phyloP scores from a whole-genome alignment of 2,329 filamentous ascomycete genomes.

The Colletotrichum trifolii region DNA sequence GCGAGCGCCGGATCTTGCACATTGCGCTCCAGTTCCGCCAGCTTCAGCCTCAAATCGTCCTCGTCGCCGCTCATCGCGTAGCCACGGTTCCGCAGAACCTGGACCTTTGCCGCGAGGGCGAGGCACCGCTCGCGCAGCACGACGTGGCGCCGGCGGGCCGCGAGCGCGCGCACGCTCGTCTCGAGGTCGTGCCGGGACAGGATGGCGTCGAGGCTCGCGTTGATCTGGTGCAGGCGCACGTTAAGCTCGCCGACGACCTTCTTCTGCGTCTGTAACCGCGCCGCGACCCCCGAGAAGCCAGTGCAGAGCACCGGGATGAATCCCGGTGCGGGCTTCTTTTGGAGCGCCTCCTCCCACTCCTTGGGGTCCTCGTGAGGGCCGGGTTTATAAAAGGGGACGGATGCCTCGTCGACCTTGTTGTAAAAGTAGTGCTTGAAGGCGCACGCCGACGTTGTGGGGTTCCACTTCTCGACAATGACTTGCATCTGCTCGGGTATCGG shows the following conservation, averaged over 20 bases:
- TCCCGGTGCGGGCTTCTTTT: slow-evolving; percentile 80
- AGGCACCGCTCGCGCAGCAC: slow-evolving; percentile 79
- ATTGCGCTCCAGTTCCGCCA: slow-evolving; percentile 74
- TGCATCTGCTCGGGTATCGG: slow-evolving; percentile 79
- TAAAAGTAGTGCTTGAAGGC: slow-evolving; percentile 88
- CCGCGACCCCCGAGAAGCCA: slow-evolving; percentile 78
- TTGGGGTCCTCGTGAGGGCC: slow-evolving; percentile 76
- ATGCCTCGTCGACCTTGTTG: slow-evolving; percentile 81
- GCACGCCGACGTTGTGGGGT: slow-evolving; percentile 74
- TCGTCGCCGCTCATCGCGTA: slow-evolving; percentile 84
- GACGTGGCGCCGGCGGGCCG: slow-evolving; percentile 78
- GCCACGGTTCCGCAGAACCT: slow-evolving; percentile 82
- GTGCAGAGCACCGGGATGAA: slow-evolving; percentile 82
- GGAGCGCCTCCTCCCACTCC: slow-evolving; percentile 86
- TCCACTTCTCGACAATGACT: slow-evolving; percentile 79
- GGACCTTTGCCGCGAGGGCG: slow-evolving; percentile 80
- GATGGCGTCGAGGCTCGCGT: slow-evolving; percentile 76
- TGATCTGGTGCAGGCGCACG: slow-evolving; percentile 81
- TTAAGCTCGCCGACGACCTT: slow-evolving; percentile 77
- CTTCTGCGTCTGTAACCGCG: slow-evolving; percentile 78
- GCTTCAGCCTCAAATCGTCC: slow-evolving; percentile 79
- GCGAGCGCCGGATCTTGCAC: slow-evolving; percentile 80
- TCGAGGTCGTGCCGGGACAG: slow-evolving; percentile 81
- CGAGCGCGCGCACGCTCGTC: slow-evolving; percentile 78
- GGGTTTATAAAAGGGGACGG: slow-evolving; percentile 81